phyloP scores from a whole-genome alignment of 805 yeast genomes.

The Candida vartiovaarae region DNA sequence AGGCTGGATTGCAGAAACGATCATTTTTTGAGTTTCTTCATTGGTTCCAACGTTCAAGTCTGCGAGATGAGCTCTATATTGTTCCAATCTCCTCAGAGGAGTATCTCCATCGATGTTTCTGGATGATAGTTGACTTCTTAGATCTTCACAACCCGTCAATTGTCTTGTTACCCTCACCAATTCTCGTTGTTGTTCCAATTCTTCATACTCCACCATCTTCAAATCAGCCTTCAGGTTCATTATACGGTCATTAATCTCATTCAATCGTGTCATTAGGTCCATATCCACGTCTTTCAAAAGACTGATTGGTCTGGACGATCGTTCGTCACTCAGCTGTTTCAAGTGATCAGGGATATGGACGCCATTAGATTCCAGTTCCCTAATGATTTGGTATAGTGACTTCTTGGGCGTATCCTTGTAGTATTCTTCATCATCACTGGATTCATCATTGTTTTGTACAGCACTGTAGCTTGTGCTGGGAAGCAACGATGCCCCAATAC shows the following conservation, averaged over 20 bases:
- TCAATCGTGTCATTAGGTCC: slow-evolving; percentile 8
- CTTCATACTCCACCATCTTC: slow-evolving; percentile 11
- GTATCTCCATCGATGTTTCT: not conserved
- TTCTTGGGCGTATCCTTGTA: slow-evolving; percentile 21
- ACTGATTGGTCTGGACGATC: slow-evolving; percentile 29
- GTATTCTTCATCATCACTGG: slow-evolving; percentile 20
- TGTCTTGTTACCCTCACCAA: not conserved
- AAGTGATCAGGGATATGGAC: slow-evolving; percentile 14
- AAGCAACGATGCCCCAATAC: slow-evolving; percentile 56
- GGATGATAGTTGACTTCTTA: not conserved
- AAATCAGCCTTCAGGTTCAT: slow-evolving; percentile 6
- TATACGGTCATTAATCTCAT: slow-evolving; percentile 11
- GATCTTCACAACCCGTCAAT: not conserved
- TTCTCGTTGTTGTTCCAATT: not conserved
- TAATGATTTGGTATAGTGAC: slow-evolving; percentile 18
- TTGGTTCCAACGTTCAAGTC: not conserved
- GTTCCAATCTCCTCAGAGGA: not conserved
- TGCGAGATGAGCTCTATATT: not conserved
- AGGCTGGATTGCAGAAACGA: slow-evolving; percentile 10
- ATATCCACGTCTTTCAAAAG: slow-evolving; percentile 29
- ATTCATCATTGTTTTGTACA: slow-evolving; percentile 5
- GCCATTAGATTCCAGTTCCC: slow-evolving; percentile 18
- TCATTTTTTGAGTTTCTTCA: not conserved
- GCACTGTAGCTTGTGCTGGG: slow-evolving; percentile 10
- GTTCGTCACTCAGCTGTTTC: slow-evolving; percentile 15